Conservation (phyloP, 2,329 filamentous ascomycete species). For the Pseudogymnoascus sp. region DNA sequence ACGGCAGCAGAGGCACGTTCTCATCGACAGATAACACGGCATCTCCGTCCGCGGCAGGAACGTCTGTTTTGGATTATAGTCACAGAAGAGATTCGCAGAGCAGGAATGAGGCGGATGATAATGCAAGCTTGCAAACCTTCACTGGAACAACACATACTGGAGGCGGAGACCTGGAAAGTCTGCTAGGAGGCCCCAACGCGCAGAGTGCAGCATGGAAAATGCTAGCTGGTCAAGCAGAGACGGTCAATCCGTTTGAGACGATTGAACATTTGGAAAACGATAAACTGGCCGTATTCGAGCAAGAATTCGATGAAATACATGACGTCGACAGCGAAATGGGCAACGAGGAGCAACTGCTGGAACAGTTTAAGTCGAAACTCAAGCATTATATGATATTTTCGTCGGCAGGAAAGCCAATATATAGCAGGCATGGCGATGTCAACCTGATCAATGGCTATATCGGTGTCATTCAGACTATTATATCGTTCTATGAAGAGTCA, state of each 20-base stretch:
- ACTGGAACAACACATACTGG: conserved; percentile 38
- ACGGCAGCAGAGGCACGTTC: conserved; percentile 60
- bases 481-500: conserved; percentile 85
- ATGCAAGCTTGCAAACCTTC: conserved; percentile 30
- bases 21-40: conserved; percentile 25
- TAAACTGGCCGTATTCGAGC: conserved; percentile 57
- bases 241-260: conserved; percentile 53
- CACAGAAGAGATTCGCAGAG: neutral
- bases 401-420: conserved; percentile 93
- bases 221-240: conserved; percentile 53
- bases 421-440: conserved; percentile 88
- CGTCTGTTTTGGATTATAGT: conserved; percentile 25
- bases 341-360: conserved; percentile 49
- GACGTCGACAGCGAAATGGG: conserved; percentile 44
- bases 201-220: conserved; percentile 62
- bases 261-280: conserved; percentile 38
- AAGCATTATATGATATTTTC: conserved; percentile 98
- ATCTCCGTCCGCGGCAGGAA: conserved; percentile 23
- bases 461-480: conserved; percentile 92
- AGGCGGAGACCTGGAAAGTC: conserved; percentile 67
- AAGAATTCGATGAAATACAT: conserved; percentile 71
- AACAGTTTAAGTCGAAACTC: conserved; percentile 79
- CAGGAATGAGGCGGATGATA: conserved; percentile 40
- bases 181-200: conserved; percentile 61
- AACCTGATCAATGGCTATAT: conserved; percentile 88